These are phyloP conservation scores for Haplosporangium sp. DNA, from an alignment of 371 early-diverging fungal genomes.

Conservation along the genomic window DNA sequence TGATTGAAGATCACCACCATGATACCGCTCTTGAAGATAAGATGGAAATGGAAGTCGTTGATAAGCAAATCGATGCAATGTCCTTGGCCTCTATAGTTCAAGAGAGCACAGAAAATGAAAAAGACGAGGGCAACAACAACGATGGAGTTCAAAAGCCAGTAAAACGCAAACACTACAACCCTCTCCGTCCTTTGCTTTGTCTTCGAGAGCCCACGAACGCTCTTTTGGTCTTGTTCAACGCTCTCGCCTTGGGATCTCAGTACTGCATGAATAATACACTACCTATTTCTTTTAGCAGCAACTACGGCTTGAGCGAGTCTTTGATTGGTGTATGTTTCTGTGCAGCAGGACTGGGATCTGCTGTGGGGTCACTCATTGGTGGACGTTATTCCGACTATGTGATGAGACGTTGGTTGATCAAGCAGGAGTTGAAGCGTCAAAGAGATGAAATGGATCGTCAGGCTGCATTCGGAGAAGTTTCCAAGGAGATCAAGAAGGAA, in stretches of 20 bases:
- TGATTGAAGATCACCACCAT: slow-evolving; percentile 8
- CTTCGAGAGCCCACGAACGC: slow-evolving; percentile 38
- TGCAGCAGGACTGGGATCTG: slow-evolving; percentile 60
- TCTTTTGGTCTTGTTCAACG: slow-evolving; percentile 36
- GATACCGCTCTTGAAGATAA: slow-evolving; percentile 20
- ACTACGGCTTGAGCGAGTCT: slow-evolving; percentile 55
- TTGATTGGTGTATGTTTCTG: slow-evolving; percentile 62
- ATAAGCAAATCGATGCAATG: neutral
- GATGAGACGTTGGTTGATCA: slow-evolving; percentile 54
- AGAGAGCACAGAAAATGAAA: neutral
- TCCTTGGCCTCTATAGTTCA: neutral
- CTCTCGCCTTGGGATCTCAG: slow-evolving; percentile 34
- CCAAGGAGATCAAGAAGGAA: slow-evolving; percentile 2
- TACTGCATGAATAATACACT: slow-evolving; percentile 57
- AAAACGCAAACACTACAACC: slow-evolving; percentile 43
- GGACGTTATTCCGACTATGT: slow-evolving; percentile 63
- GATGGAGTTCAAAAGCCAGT: neutral
- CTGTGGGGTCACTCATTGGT: slow-evolving; percentile 60
- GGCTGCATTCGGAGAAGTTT: slow-evolving; percentile 17
- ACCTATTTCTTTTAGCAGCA: slow-evolving; percentile 56
- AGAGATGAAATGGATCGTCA: slow-evolving; percentile 26
- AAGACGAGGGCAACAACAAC: too few species aligned
- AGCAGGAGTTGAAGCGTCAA: slow-evolving; percentile 31
- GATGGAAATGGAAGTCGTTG: neutral
- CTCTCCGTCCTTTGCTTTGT: slow-evolving; percentile 44